Base-by-base conservation (phyloP, 768 basidiomycete genomes). In the Leucocoprinus sp. region DNA sequence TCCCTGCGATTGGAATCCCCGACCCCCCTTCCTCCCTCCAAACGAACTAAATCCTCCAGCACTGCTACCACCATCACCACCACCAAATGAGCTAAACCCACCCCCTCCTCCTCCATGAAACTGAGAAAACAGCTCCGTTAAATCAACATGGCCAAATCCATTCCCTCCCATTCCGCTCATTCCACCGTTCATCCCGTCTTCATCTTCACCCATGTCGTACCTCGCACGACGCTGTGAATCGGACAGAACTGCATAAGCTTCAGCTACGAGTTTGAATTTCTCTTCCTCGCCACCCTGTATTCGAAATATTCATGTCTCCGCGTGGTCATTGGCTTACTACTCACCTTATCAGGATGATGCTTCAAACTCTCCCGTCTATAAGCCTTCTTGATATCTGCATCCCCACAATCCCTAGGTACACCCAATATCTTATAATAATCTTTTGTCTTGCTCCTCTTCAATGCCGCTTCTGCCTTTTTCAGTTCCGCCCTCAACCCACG, bases 241-340 rank as follows among this genome's bases (percentile, higher is more conserved):
- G 0, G 86, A 89, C 2, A 93, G 78, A 3, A 93, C 83, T 6
- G 78, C 75, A 51, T 93, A 73, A 2, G 89, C 87, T 62, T 92
- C 91, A 0, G 71, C 78, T 23, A 90, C 82, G 17, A 91, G 73
- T 63, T 97, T 96, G 77, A 98, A 98, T 55, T 89, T 86, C 58
- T 96, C 95, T 55, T 95, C 93, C 59, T 92, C 89, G 22, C 93
- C 93, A 21, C 93, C 92, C 82, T 89, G 49, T 50, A 50, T 28
- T 28, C n/a, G n/a, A n/a, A n/a, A n/a, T n/a, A n/a, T n/a, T n/a
- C n/a, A n/a, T n/a, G n/a, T n/a, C n/a, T n/a, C n/a, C n/a, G n/a
- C n/a, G n/a, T n/a, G n/a, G n/a, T n/a, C n/a, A n/a, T n/a, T n/a
- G n/a, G n/a, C n/a, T 51, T 8, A 24, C 2, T 9, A 35, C 64